phyloP scores from a whole-genome alignment of 495 filamentous ascomycete genomes.

The Hypoxylon intermedium region DNA sequence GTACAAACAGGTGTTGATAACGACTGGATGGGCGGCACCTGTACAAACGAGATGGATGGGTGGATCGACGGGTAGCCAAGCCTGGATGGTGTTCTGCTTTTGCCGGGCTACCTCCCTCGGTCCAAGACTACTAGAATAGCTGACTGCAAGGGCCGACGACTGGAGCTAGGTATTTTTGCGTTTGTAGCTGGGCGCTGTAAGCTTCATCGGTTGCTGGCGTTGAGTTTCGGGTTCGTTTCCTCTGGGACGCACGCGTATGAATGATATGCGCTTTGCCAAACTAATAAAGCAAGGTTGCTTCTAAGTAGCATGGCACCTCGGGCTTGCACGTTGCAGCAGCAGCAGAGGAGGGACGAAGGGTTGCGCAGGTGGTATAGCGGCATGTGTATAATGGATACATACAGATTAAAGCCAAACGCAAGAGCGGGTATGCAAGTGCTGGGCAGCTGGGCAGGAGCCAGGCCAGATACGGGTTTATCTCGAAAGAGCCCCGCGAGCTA shows the following conservation, averaged over 20 bases:
- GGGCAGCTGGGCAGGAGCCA: slow-evolving; percentile 16
- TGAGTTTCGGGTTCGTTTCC: slow-evolving; percentile 26
- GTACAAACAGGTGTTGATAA: slow-evolving; percentile 37
- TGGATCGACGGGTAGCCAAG: slow-evolving; percentile 41
- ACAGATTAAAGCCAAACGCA: slow-evolving; percentile 38
- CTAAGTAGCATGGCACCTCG: slow-evolving; percentile 11
- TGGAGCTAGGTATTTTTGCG: too few species aligned
- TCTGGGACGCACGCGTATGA: not conserved
- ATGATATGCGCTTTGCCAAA: not conserved
- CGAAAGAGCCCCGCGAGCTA: slow-evolving; percentile 31
- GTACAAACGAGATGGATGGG: slow-evolving; percentile 38
- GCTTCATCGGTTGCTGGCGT: slow-evolving; percentile 18
- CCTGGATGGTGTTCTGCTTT: slow-evolving; percentile 33
- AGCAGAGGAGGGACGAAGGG: not conserved
- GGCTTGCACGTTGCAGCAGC: slow-evolving; percentile 26
- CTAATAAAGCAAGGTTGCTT: slow-evolving; percentile 6
- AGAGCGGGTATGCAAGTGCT: slow-evolving; percentile 43
- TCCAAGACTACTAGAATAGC: slow-evolving; percentile 17
- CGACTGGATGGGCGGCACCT: slow-evolving; percentile 39
- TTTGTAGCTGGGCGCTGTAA: slow-evolving; percentile 22
- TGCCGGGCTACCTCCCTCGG: slow-evolving; percentile 37
- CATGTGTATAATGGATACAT: slow-evolving; percentile 38
- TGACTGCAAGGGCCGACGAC: slow-evolving; percentile 17
- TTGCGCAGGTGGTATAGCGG: slow-evolving; percentile 26
- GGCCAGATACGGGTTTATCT: slow-evolving; percentile 40